Conservation (phyloP, 78 protist genomes). For the Planoprotostelium fungivorum region DNA sequence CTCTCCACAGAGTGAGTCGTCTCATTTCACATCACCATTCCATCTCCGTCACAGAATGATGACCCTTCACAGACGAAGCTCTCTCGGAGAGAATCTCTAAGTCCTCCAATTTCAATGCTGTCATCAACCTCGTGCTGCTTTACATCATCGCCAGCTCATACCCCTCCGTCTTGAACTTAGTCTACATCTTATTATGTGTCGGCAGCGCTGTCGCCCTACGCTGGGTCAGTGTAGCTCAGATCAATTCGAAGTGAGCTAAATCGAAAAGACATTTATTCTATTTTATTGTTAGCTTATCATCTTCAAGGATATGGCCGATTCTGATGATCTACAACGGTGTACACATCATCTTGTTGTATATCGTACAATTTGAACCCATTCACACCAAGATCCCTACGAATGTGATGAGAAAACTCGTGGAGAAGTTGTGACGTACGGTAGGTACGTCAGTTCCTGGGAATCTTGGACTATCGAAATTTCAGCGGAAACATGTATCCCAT, state of each 20-base stretch:
- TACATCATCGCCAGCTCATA: neutral
- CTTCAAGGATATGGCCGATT: neutral
- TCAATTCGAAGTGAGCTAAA: neutral
- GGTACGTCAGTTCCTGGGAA: neutral
- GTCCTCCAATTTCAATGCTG: neutral
- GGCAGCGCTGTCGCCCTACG: neutral
- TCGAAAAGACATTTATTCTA: neutral
- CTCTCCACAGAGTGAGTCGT: too few species aligned
- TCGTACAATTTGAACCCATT: neutral
- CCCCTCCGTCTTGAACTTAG: neutral
- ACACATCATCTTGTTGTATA: neutral
- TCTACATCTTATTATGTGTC: neutral
- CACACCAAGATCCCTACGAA: neutral
- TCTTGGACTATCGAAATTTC: neutral
- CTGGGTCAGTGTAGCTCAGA: neutral
- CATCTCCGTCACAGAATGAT: too few species aligned
- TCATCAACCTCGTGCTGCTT: neutral
- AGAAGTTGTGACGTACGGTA: neutral
- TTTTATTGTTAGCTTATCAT: neutral
- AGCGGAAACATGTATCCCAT: neutral
- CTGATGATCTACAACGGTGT: neutral
- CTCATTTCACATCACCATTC: too few species aligned
- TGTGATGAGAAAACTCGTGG: neutral
- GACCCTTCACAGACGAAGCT: too few species aligned
- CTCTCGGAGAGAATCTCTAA: neutral